Evolutionary conservation across 1,284 basidiomycete genomes (phyloP).

Genomic region (Cutaneotrichosporon sp.): DNA sequence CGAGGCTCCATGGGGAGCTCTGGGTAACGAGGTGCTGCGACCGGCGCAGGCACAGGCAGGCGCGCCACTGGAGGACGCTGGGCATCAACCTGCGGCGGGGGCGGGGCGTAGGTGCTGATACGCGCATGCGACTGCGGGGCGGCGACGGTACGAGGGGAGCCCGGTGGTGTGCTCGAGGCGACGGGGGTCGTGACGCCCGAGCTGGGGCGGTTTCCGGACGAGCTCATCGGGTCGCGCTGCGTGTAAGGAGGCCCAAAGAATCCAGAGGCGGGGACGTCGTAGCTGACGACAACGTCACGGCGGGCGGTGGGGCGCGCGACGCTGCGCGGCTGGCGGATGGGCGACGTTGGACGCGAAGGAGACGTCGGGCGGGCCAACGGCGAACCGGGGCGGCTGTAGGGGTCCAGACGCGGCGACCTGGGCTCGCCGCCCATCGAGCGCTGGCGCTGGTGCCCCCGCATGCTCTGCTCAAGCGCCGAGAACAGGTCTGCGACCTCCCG

Average conservation of each 20-base stretch:
- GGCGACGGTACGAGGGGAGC: background rate
- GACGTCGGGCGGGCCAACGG: background rate
- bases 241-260: too few relatives aligned
- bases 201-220: too few relatives aligned
- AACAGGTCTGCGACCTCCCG: background rate
- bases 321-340: background rate
- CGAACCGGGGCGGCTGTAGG: background rate
- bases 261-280: background rate
- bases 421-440: background rate
- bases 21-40: background rate
- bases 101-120: background rate
- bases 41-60: background rate
- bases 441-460: background rate
- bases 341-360: background rate
- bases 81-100: background rate
- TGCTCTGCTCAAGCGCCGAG: background rate
- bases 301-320: background rate
- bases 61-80: background rate
- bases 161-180: background rate
- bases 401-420: background rate
- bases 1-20: background rate
- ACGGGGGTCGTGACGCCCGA: background rate
- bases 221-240: background rate
- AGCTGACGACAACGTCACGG: background rate
- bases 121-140: background rate